Conservation (phyloP, 164 flowering plant genomes). For the Aristolochia californica region DNA sequence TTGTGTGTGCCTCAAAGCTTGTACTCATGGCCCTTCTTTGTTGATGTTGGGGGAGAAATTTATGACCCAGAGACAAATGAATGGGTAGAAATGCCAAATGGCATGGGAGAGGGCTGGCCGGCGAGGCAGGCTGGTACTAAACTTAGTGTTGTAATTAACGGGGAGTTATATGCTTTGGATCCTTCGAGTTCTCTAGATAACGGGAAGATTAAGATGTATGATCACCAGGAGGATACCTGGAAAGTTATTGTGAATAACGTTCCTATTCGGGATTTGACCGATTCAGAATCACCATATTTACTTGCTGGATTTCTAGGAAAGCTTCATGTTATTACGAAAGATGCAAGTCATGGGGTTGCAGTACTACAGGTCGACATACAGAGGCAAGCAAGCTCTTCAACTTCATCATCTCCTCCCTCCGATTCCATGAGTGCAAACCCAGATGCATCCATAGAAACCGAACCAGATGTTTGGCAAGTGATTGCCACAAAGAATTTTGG, state of each 20-base stretch:
- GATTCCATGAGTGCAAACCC: slow-evolving; percentile 12
- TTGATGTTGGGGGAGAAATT: slow-evolving; percentile 85
- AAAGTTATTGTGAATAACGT: slow-evolving; percentile 60
- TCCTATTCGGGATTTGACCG: slow-evolving; percentile 50
- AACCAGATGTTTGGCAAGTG: slow-evolving; percentile 35
- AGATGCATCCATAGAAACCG: slow-evolving; percentile 11
- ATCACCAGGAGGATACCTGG: slow-evolving; percentile 69
- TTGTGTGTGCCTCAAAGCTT: slow-evolving; percentile 80
- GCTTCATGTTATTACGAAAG: slow-evolving; percentile 78
- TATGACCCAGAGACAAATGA: slow-evolving; percentile 67
- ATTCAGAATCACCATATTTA: slow-evolving; percentile 72
- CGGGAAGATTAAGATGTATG: slow-evolving; percentile 71
- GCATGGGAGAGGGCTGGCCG: slow-evolving; percentile 99
- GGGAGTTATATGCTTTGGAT: slow-evolving; percentile 75
- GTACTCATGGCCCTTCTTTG: slow-evolving; percentile 84
- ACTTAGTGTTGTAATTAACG: slow-evolving; percentile 72
- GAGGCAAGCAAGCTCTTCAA: slow-evolving; percentile 1
- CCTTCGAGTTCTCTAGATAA: slow-evolving; percentile 67
- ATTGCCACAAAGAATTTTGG: slow-evolving; percentile 36
- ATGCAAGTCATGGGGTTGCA: slow-evolving; percentile 30
- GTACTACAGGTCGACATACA: slow-evolving; percentile 41
- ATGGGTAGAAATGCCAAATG: slow-evolving; percentile 86
- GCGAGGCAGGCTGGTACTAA: slow-evolving; percentile 90
- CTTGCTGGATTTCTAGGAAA: slow-evolving; percentile 71
- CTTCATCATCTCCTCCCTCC: neutral